Evolutionary conservation across 306 rosid genomes (phyloP).

Genomic region (Macrotyloma uniflorum): DNA sequence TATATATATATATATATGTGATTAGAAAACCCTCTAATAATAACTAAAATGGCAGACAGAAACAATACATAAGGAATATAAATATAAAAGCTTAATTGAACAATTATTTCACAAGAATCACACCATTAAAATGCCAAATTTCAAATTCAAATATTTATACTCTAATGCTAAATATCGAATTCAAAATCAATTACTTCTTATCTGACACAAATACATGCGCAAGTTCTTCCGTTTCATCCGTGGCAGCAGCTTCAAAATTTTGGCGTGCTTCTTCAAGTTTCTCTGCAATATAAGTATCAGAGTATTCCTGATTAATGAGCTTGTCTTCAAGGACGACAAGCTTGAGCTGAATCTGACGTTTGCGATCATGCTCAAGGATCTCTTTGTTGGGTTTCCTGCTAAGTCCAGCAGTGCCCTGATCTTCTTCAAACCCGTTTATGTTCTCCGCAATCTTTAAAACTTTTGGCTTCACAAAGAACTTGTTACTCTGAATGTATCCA

Average conservation of each 20-base stretch:
- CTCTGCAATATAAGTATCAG: constrained; percentile 65
- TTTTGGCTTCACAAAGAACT: constrained; percentile 75
- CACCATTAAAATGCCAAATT: no score
- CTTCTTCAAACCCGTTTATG: constrained; percentile 68
- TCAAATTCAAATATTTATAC: no score
- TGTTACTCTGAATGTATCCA: constrained; percentile 88
- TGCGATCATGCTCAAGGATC: constrained; percentile 91
- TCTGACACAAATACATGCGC: no score
- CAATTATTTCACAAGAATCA: no score
- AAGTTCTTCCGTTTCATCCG: no score
- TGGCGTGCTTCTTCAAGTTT: constrained; percentile 66
- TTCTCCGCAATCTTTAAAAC: constrained; percentile 63
- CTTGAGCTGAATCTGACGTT: constrained; percentile 96
- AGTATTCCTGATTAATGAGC: constrained; percentile 75
- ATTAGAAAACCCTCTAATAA: no score
- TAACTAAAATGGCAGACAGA: no score
- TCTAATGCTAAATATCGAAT: no score
- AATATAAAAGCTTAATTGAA: no score
- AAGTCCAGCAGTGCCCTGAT: constrained; percentile 65
- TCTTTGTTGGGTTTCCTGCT: constrained; percentile 71
- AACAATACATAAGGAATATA: no score
- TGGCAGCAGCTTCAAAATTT: constrained; percentile 51
- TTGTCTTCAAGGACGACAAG: constrained; percentile 81
- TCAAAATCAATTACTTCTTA: no score
- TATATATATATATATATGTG: no score